A percentile compares a stretch with the other conserved stretches of the same genome.
These are phyloP conservation scores for Pulveroboletus sp. DNA, from an alignment of 768 basidiomycete genomes.

Conservation along the genomic window DNA sequence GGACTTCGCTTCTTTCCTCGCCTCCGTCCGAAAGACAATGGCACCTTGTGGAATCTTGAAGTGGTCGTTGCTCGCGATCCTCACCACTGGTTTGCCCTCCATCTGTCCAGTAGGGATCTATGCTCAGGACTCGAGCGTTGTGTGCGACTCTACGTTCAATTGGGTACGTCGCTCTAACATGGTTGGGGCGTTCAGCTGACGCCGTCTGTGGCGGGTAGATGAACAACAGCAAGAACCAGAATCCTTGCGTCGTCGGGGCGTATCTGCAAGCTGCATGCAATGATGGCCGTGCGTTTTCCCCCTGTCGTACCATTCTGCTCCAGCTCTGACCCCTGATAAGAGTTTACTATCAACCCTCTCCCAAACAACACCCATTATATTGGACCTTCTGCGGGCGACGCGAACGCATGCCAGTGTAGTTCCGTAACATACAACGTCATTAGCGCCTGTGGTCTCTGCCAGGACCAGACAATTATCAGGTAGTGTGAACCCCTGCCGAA, in stretches of 20 bases:
- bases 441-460: slow-evolving; percentile 57
- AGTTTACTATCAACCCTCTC: slow-evolving; percentile 36
- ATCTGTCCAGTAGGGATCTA: slow-evolving; percentile 9
- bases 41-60: neutral
- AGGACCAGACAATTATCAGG: slow-evolving; percentile 40
- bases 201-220: slow-evolving; percentile 20
- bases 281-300: slow-evolving; percentile 37
- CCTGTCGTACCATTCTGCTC: slow-evolving; percentile 3
- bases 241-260: slow-evolving; percentile 45
- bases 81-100: slow-evolving; percentile 16
- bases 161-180: slow-evolving; percentile 24
- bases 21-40: slow-evolving; percentile 17
- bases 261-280: slow-evolving; percentile 42
- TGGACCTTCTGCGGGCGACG: slow-evolving; percentile 30
- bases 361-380: slow-evolving; percentile 30
- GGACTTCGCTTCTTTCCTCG: neutral
- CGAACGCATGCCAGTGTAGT: slow-evolving; percentile 48
- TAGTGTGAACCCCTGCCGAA: slow-evolving; percentile 14
- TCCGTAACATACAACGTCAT: slow-evolving; percentile 53
- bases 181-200: too few relatives aligned
- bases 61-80: slow-evolving; percentile 18
- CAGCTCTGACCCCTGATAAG: slow-evolving; percentile 25
- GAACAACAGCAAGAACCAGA: slow-evolving; percentile 43
- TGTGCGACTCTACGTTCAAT: slow-evolving; percentile 18
- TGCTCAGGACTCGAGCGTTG: slow-evolving; percentile 25